Evolutionary conservation across 2,329 filamentous ascomycete genomes (phyloP).

Genomic region (Aspergillus awamori): DNA sequence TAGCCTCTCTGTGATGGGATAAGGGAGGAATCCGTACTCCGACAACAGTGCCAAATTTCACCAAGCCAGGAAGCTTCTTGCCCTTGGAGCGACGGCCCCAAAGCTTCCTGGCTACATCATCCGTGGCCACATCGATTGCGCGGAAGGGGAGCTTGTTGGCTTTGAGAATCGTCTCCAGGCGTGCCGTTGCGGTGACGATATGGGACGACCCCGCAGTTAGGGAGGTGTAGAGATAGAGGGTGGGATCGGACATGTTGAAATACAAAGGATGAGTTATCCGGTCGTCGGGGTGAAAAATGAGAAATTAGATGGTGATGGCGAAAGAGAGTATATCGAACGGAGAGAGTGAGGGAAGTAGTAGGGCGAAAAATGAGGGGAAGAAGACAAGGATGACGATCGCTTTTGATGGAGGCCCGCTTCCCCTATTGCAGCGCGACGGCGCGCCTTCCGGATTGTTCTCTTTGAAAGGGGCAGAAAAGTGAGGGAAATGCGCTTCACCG

Average conservation of each 20-base stretch:
- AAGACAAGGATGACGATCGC: slow-evolving; percentile 5
- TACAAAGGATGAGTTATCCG: too few species aligned
- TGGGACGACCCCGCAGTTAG: slow-evolving; percentile 93
- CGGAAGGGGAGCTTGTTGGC: slow-evolving; percentile 94
- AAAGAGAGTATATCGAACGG: not conserved
- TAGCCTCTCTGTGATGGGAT: not conserved
- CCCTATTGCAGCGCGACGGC: not conserved
- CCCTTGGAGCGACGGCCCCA: slow-evolving; percentile 85
- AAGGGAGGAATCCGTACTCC: slow-evolving; percentile 64
- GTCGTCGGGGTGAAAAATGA: too few species aligned
- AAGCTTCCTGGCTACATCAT: slow-evolving; percentile 83
- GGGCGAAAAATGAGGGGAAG: not conserved
- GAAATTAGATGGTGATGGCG: not conserved
- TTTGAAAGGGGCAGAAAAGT: not conserved
- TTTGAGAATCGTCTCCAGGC: slow-evolving; percentile 92
- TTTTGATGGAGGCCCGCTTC: not conserved
- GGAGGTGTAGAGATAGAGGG: slow-evolving; percentile 94
- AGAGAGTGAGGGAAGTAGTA: too few species aligned
- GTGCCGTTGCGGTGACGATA: slow-evolving; percentile 93
- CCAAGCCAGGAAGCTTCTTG: slow-evolving; percentile 83
- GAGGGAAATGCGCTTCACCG: not conserved
- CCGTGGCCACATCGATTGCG: slow-evolving; percentile 85
- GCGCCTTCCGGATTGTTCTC: not conserved
- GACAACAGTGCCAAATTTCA: slow-evolving; percentile 82
- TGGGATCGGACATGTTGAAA: slow-evolving; percentile 50